A percentile compares a stretch with the other conserved stretches of the same genome.
These are phyloP conservation scores for Leccinum pallidistipes DNA, from an alignment of 1,284 basidiomycete species.

Conservation along the genomic window DNA sequence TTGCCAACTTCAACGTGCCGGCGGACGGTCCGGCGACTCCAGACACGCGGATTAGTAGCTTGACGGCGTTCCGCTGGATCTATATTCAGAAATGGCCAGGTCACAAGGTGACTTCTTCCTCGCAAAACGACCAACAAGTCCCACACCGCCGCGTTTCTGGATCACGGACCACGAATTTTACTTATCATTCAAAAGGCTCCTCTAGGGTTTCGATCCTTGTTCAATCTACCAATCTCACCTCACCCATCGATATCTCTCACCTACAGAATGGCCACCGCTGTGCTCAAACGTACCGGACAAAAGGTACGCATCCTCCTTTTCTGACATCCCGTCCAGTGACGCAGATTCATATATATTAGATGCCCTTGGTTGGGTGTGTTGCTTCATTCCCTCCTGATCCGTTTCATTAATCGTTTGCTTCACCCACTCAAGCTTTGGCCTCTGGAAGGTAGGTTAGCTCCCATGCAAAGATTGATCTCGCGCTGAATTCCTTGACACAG, in stretches of 20 bases:
- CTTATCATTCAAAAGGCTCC: conserved; percentile 12
- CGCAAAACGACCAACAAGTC: neutral
- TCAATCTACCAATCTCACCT: neutral
- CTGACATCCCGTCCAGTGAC: neutral
- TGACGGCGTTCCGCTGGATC: neutral
- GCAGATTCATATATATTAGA: conserved; percentile 15
- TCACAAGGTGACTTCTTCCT: conserved; percentile 10
- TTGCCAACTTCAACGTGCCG: neutral
- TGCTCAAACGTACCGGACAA: conserved; percentile 58
- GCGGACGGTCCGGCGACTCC: neutral
- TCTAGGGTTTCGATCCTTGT: neutral
- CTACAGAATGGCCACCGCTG: conserved; percentile 47
- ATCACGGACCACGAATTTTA: conserved; percentile 11
- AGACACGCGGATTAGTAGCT: neutral
- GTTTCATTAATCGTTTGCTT: neutral
- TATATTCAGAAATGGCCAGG: conserved; percentile 7
- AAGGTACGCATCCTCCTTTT: conserved; percentile 39
- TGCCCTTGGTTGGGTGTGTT: conserved; percentile 36
- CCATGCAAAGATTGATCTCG: neutral
- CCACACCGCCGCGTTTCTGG: conserved; percentile 1
- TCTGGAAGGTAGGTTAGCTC: conserved; percentile 57
- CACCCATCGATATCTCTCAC: conserved; percentile 1
- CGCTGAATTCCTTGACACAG: conserved; percentile 35
- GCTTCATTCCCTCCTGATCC: neutral
- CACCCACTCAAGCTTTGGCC: conserved; percentile 51